Evolutionary conservation across 2,329 filamentous ascomycete genomes (phyloP), one percentile per base, ranked within the genome.

Genomic region (Fusarium lateritium): DNA sequence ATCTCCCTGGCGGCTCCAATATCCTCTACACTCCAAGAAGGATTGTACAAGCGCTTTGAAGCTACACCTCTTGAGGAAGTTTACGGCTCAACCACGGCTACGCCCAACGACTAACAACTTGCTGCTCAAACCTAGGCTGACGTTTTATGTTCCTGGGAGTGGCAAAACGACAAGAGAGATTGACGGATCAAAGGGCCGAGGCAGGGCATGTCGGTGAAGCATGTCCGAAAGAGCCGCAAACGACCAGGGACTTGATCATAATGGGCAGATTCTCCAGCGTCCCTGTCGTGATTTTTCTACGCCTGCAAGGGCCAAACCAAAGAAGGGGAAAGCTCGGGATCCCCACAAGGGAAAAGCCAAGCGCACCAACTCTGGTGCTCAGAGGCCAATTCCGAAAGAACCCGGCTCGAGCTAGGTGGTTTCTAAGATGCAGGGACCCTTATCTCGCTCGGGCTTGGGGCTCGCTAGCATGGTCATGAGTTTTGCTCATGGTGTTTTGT

Each of bases 251-350:
- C 24, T 38, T 22, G 39, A 45, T 61, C 28, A 69, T 11, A 50
- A 54, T 65, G 68, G 52, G 56, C 68, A 69, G 52, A 66, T 69
- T 49, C 15, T 40, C 36, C 38, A 42, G n/a, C 47, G 21, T 26
- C 43, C 17, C 26, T 67, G 47, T 56, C 42, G 42, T 62, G 60
- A 47, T 28, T 43, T 67, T 22, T 19, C 36, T 42, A 31, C 10
- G 28, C 13, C 38, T 28, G 55, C 49, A 58, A 54, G 49, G 52
- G 40, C 31, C 45, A 45, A 31, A 28, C 31, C 45, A 45, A 31
- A 28, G 26, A 60, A 65, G 60, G 68, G 56, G 65, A 70, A 67
- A 69, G 52, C 43, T 71, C 68, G 56, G 68, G 36, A 69, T 71
- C 60, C 44, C 67, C 68, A 71, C 68, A 34, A 43, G 14, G 44